Base-by-base conservation (phyloP, 2,329 filamentous ascomycete genomes). In the Penicillium sp. region DNA sequence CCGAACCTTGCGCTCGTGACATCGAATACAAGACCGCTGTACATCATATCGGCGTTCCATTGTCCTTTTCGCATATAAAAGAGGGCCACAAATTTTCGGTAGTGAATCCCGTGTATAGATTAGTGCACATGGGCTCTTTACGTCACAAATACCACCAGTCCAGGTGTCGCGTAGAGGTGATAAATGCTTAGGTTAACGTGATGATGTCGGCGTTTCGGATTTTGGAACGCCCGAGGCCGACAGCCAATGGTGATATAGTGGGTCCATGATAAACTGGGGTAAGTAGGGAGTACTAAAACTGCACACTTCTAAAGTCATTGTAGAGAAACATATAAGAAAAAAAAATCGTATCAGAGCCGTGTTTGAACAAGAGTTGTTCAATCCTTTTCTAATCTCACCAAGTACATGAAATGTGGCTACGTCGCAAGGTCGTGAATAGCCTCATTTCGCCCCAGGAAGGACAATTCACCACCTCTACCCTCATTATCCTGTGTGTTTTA, bases 1-100 rank as follows among this genome's bases (percentile, higher is more conserved):
- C 9, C 61, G 59, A 27, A 70, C 64, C 40, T 70, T 70, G 37
- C 68, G 63, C 45, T 66, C 61, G 29, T 70, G 67, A 53, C 67
- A 70, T 31, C 66, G 64, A 26, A 70, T 48, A 44, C 67, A 70
- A 27, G 67, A 69, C 22, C 67, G 65, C 33, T 66, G 62, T 22
- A 67, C 65, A 26, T 67, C 66, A 41, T 67, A 67, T 6, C 65
- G 64, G 4, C 65, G 58, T 22, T 54, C 47, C 37, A 40, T 40
- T 22, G 18, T 40, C 5, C 9, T 22, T 9, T 51, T 22, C 2
- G 22, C 33, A 8, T 14, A 37, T 6, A 40, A 9, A 18, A 40
- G 9, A 12, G 0, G 37, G 37, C 18, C 18, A 6, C 37, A 22
- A 40, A 11, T 20, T 22, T 18, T 40, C 8, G n/a, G n/a, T 3